Percentiles rank a stretch among this genome's conserved stretches.
Conservation (phyloP, 768 basidiomycete species). For the Sarcodon aspratus region DNA sequence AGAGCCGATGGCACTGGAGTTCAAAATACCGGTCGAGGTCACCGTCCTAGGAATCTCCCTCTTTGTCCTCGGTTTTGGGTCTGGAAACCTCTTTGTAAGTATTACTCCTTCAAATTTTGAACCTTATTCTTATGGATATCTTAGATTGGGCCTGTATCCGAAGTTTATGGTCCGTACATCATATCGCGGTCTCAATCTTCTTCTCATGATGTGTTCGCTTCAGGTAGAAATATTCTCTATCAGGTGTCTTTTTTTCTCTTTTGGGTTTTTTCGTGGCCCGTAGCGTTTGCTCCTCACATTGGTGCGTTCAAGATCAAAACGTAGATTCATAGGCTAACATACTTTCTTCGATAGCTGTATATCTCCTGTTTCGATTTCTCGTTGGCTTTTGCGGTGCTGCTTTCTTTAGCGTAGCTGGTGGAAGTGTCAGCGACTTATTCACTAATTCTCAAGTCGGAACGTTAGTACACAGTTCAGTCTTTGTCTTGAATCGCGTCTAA, state of each 20-base stretch:
- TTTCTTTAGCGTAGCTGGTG: slow-evolving; percentile 53
- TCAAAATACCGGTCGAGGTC: slow-evolving; percentile 44
- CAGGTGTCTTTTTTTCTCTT: slow-evolving; percentile 46
- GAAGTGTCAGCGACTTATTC: slow-evolving; percentile 49
- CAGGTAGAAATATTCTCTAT: slow-evolving; percentile 39
- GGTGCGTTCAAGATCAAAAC: slow-evolving; percentile 24
- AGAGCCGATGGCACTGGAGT: slow-evolving; percentile 34
- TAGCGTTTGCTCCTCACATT: slow-evolving; percentile 62
- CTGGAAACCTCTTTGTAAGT: neutral
- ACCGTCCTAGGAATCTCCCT: slow-evolving; percentile 36
- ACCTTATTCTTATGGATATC: slow-evolving; percentile 19
- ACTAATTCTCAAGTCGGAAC: slow-evolving; percentile 42
- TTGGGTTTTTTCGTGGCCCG: slow-evolving; percentile 55
- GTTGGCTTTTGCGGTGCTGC: slow-evolving; percentile 43
- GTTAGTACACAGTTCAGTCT: slow-evolving; percentile 25
- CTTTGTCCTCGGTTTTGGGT: slow-evolving; percentile 28
- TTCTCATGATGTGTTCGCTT: slow-evolving; percentile 15
- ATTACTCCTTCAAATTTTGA: neutral
- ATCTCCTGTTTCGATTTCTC: slow-evolving; percentile 49
- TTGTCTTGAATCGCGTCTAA: neutral
- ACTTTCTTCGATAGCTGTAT: slow-evolving; percentile 30
- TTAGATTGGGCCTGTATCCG: slow-evolving; percentile 26
- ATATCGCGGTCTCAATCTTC: slow-evolving; percentile 11
- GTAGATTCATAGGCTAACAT: neutral
- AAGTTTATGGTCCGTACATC: slow-evolving; percentile 40